Conservation (phyloP, 192 early-diverging fungal species). For the Coemansia sp. region DNA sequence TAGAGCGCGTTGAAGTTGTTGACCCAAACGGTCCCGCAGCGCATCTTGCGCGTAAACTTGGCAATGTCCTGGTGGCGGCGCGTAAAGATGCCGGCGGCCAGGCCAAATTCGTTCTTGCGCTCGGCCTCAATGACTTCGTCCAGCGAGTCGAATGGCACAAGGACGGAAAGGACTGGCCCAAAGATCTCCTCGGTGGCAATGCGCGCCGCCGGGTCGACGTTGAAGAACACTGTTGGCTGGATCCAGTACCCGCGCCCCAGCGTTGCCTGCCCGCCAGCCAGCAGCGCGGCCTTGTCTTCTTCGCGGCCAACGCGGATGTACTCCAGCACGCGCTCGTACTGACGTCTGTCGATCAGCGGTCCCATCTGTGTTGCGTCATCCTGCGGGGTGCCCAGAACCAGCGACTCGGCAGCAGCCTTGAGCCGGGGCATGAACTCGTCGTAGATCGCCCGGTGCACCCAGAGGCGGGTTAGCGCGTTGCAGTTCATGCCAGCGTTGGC, state of each 20-base stretch:
- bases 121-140: conserved; percentile 52
- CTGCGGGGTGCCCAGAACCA: conserved; percentile 23
- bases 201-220: conserved; percentile 41
- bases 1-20: conserved; percentile 59
- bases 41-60: conserved; percentile 41
- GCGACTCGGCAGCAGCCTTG: conserved; percentile 39
- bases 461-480: conserved; percentile 66
- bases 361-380: conserved; percentile 34
- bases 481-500: conserved; percentile 73
- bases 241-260: conserved; percentile 52
- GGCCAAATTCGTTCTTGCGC: conserved; percentile 52
- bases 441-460: conserved; percentile 63
- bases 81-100: conserved; percentile 56
- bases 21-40: conserved; percentile 57
- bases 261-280: conserved; percentile 32
- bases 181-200: conserved; percentile 58
- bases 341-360: conserved; percentile 54
- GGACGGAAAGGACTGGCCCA: conserved; percentile 55
- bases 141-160: conserved; percentile 48
- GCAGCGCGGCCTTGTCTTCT: conserved; percentile 19
- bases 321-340: conserved; percentile 53
- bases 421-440: conserved; percentile 58
- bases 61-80: conserved; percentile 37
- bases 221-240: conserved; percentile 56
- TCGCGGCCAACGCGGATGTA: conserved; percentile 48